Base-by-base conservation (phyloP, 176 grass and related monocot genomes). In the Themeda triandra region DNA sequence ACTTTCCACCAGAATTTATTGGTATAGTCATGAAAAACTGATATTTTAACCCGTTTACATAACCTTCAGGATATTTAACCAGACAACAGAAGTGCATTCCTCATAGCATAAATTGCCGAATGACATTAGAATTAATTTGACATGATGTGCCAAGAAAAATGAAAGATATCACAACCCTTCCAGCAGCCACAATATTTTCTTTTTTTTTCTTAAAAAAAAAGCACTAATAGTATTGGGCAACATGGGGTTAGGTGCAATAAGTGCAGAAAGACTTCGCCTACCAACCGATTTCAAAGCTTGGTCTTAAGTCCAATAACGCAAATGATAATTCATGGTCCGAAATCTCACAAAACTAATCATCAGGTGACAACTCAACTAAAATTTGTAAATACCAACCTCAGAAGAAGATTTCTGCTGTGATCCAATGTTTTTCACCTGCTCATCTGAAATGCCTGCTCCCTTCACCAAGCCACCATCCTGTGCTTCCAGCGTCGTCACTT, bases 331-430 rank as follows among this genome's bases (percentile, higher is more conserved):
- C 12, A 41, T 63, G 49, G 53, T 40, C 65, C 78, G 31, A 63
- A 40, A 46, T 73, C 41, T 69, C 19, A 84, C 6, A 66, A n/a
- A 63, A 62, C 25, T 41, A 85, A 69, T 49, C 24, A 49, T 77
- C 30, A 68, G 39, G 77, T 89, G 30, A 80, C 71, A 54, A 62
- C n/a, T 25, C 23, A 81, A 85, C 71, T 54, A 77, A 63, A 70
- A 30, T 68, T 69, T 81, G 37, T 40, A 67, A 21, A 1, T 9
- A 80, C 46, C 72, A 82, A 89, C 88, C 83, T 86, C 25, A 25
- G 83, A 82, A 59, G 63, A 81, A 48, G 89, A 85, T 62, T 70
- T 30, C 77, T 81, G 77, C 49, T 31, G 71, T 2, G 63, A 80
- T 87, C 30, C 62, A 7, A 21, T 33, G 46, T 25, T 69, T 68